These are phyloP conservation scores for Melaleuca alternifolia DNA, from an alignment of 345 rosid species.

Conservation along the genomic window DNA sequence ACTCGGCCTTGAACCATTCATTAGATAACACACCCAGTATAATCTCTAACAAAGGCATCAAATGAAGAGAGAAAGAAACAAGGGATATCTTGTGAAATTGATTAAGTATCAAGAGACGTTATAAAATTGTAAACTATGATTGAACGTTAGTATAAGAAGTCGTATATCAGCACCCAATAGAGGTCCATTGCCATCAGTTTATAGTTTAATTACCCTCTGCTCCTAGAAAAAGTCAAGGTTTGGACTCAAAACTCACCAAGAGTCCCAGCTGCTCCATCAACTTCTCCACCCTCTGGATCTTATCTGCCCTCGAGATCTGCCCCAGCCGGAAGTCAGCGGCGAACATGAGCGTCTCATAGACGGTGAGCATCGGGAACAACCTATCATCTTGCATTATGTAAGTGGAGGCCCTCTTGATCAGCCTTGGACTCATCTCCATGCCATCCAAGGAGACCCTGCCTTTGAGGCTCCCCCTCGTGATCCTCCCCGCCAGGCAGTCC, in stretches of 20 bases:
- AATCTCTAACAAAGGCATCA: neutral
- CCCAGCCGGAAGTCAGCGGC: slow-evolving; percentile 55
- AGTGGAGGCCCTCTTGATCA: too few relatives aligned
- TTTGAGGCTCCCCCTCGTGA: too few relatives aligned
- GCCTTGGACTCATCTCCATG: too few relatives aligned
- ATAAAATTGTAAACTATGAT: too few relatives aligned
- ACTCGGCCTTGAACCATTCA: too few relatives aligned
- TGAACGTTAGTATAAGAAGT: neutral
- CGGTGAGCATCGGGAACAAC: too few relatives aligned
- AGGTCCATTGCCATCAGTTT: neutral
- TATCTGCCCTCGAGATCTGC: slow-evolving; percentile 13
- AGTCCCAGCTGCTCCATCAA: slow-evolving; percentile 37
- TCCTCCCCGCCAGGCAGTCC: too few relatives aligned
- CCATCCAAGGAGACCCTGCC: too few relatives aligned
- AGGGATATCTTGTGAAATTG: neutral
- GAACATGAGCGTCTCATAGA: slow-evolving; percentile 51
- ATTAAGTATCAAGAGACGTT: too few relatives aligned
- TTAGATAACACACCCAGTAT: too few relatives aligned
- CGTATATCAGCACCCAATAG: neutral
- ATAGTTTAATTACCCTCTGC: neutral
- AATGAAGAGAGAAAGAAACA: neutral
- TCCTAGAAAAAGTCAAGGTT: neutral
- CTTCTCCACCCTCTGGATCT: slow-evolving; percentile 40
- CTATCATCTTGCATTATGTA: too few relatives aligned
- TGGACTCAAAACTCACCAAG: slow-evolving; percentile 8